Conservation (phyloP, 345 rosid genomes). For the Populus tremula region DNA sequence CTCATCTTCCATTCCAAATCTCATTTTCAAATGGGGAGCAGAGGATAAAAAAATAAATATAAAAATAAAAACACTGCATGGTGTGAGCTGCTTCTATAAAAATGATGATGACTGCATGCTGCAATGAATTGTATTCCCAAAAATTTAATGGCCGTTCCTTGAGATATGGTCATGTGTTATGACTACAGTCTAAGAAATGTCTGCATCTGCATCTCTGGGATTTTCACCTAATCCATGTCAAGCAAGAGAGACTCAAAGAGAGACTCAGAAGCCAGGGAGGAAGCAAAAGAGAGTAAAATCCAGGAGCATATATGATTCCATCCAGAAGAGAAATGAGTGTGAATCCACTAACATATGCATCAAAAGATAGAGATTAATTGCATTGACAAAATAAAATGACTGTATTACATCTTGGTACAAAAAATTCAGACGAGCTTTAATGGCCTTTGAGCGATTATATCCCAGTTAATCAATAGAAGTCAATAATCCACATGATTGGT, state of each 20-base stretch:
- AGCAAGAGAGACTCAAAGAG: neutral
- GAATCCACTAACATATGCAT: neutral
- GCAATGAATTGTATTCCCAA: neutral
- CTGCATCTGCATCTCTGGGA: neutral
- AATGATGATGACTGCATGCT: neutral
- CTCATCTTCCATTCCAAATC: neutral
- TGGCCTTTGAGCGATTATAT: neutral
- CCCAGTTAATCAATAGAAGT: neutral
- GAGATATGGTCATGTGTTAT: neutral
- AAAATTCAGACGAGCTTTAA: neutral
- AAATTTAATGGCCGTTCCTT: neutral
- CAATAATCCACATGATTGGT: neutral
- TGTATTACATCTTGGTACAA: neutral
- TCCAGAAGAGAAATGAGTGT: neutral
- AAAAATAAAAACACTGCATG: neutral
- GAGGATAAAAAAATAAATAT: neutral
- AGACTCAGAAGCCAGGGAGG: neutral
- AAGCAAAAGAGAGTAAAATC: neutral
- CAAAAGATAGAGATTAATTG: neutral
- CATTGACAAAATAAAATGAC: neutral
- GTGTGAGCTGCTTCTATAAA: neutral
- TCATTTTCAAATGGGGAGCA: neutral
- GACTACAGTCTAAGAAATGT: neutral
- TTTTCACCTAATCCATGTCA: neutral
- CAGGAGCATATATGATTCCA: neutral